These are phyloP conservation scores for Cucumis melo DNA, from an alignment of 306 rosid genomes.

Conservation along the genomic window DNA sequence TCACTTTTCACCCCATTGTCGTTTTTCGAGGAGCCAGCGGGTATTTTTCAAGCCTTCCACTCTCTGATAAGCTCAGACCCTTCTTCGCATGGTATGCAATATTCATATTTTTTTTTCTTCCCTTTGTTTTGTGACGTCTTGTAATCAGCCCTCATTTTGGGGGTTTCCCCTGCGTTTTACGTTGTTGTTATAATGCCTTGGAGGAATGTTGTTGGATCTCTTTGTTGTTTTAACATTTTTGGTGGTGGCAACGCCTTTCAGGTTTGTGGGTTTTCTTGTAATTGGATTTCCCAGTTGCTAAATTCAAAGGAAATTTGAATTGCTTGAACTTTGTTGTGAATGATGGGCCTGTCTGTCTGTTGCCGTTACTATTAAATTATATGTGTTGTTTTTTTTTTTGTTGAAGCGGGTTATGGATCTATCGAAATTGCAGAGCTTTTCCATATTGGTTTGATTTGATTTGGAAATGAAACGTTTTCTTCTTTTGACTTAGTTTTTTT, in stretches of 20 bases:
- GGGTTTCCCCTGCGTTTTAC: slow-evolving; percentile 3
- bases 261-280: slow-evolving; percentile 23
- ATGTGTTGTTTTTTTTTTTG: not conserved
- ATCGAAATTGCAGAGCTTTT: not conserved
- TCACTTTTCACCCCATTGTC: not conserved
- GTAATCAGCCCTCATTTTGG: not conserved
- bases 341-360: not conserved
- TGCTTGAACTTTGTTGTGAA: not conserved
- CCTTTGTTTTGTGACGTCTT: not conserved
- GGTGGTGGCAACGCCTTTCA: slow-evolving; percentile 23
- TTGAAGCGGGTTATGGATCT: not conserved
- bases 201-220: slow-evolving; percentile 42
- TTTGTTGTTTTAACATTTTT: slow-evolving; percentile 24
- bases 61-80: not conserved
- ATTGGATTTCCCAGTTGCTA: not conserved
- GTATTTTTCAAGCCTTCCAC: not conserved
- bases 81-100: not conserved
- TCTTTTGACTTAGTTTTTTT: not conserved
- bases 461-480: not conserved
- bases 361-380: not conserved
- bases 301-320: not conserved
- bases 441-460: not conserved
- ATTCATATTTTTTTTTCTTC: not conserved
- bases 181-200: slow-evolving; percentile 30
- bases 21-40: not conserved